phyloP scores from a whole-genome alignment of 148 eudicot genomes.

The Talinum fruticosum region DNA sequence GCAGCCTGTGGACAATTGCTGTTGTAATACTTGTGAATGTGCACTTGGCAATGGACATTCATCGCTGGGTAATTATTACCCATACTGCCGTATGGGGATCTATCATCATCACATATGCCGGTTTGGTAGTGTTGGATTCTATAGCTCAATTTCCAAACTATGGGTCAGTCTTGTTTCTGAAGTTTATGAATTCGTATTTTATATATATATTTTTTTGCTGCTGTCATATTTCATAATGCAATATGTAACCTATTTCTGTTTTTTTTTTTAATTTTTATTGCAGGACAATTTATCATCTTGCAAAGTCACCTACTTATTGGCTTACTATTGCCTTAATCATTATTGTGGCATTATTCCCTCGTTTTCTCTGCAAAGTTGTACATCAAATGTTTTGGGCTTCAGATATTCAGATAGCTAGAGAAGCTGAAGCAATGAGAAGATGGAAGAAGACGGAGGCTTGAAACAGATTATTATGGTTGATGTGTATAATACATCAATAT shows the following conservation, averaged over 20 bases:
- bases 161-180: conserved; percentile 45
- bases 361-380: conserved; percentile 64
- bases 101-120: conserved; percentile 56
- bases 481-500: conserved; percentile 17
- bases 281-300: conserved; percentile 87
- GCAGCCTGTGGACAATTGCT: conserved; percentile 90
- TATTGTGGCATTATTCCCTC: conserved; percentile 52
- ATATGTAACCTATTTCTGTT: not conserved
- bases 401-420: conserved; percentile 93
- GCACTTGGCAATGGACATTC: conserved; percentile 93
- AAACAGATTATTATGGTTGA: conserved; percentile 48
- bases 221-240: not conserved
- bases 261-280: conserved; percentile 13
- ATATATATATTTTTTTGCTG: too few relatives aligned
- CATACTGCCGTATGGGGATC: conserved; percentile 87
- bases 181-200: not conserved
- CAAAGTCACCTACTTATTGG: conserved; percentile 79
- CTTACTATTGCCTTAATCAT: conserved; percentile 62
- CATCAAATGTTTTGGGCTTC: conserved; percentile 81
- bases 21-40: conserved; percentile 85
- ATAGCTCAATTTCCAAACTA: conserved; percentile 74
- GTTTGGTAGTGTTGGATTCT: conserved; percentile 80
- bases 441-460: conserved; percentile 37
- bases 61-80: conserved; percentile 63
- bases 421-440: conserved; percentile 64